Evolutionary conservation across 768 basidiomycete genomes (phyloP), one percentile per base, ranked within the genome.

Genomic region (Sporobolomyces pararoseus): DNA sequence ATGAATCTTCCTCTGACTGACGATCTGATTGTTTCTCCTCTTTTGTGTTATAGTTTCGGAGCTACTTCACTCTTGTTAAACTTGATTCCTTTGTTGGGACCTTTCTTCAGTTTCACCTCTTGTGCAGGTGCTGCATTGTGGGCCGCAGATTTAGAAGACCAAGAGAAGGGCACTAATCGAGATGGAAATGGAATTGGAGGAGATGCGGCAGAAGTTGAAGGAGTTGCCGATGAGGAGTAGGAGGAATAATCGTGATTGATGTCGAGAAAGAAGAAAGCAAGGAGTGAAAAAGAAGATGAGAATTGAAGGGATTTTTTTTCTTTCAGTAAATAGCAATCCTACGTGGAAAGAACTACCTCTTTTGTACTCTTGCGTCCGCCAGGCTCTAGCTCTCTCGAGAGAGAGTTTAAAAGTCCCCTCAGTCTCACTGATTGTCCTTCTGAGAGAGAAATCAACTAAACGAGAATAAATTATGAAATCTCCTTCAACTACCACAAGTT

Each of bases 101-200:
- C 85, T 6, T 83, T 87, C 39, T 76, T 86, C 34, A 83, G 80
- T 49, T 84, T 88, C 76, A 86, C 86, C 1, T 85, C 84, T 27
- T 83, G 85, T 2, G 84, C 88, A 29, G 88, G 88, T 29, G 87
- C 87, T 1, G 88, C 88, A 14, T 79, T 89, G 12, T 89, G 87
- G 87, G 88, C 87, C 0, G 83, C 84, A 32, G 83, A 86, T 53
- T 63, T 88, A n/a, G 87, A 89, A 79, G 83, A 80, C n/a, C 5
- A 13, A 1, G 46, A 61, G 31, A 47, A 61, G 46, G 37, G 37
- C 14, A 2, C 27, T 2, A 25, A 29, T 17, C 16, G 21, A 9
- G 29, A 12, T 19, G 44, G 44, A 14, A 47, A 21, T 19, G 46
- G 35, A 12, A 12, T 5, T 23, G 57, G 59, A 21, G 59, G 17